Evolutionary conservation across 345 rosid species (phyloP).

Genomic region (Pseudoturritis turrita): DNA sequence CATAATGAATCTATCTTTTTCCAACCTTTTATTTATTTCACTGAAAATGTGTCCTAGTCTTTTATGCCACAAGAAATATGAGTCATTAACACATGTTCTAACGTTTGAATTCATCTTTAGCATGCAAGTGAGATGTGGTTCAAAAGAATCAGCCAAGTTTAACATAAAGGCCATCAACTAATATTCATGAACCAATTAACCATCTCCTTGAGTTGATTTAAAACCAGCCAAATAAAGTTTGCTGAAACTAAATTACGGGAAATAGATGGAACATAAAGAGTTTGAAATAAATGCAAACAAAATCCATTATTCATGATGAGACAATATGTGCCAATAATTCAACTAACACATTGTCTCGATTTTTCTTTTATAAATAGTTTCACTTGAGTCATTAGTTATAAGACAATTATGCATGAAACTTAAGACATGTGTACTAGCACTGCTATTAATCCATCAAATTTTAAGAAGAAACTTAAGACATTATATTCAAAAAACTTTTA

Average conservation of each 20-base stretch:
- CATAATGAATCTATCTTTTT: neutral
- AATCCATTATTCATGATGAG: neutral
- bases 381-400: neutral
- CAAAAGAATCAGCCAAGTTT: too few relatives aligned
- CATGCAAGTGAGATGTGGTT: too few relatives aligned
- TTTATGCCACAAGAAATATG: neutral
- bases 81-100: neutral
- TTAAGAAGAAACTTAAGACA: neutral
- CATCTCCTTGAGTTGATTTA: neutral
- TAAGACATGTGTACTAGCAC: neutral
- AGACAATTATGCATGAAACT: neutral
- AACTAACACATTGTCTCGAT: neutral
- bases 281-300: neutral
- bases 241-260: neutral
- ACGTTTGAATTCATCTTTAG: too few relatives aligned
- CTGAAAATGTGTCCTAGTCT: neutral
- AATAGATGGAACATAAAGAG: neutral
- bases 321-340: neutral
- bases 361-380: neutral
- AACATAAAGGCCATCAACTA: neutral
- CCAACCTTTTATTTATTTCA: too few relatives aligned
- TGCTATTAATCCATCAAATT: neutral
- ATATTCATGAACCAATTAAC: neutral
- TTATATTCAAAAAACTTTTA: neutral
- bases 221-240: neutral